These are phyloP conservation scores for Omphalea diandra DNA, from an alignment of 441 rosid species.

Conservation along the genomic window DNA sequence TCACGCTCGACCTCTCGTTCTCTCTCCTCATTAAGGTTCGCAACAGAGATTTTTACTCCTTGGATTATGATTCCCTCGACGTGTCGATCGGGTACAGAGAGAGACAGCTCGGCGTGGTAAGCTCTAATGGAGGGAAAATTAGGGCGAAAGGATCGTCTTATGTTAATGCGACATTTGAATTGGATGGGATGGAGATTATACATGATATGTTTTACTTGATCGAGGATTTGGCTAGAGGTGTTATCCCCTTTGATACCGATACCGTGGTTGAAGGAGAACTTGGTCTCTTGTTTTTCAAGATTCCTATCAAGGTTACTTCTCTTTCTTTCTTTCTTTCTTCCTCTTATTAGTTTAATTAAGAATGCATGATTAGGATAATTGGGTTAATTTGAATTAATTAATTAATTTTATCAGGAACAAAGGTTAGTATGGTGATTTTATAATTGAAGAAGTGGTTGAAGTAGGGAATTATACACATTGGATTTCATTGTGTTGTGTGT, in stretches of 20 bases:
- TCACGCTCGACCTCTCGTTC: slow-evolving; percentile 65
- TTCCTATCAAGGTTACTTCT: slow-evolving; percentile 58
- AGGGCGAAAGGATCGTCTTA: slow-evolving; percentile 65
- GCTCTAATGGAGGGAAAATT: slow-evolving; percentile 52
- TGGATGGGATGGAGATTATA: slow-evolving; percentile 63
- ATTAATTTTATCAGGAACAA: too few species aligned
- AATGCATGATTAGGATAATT: background rate
- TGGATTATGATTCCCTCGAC: slow-evolving; percentile 50
- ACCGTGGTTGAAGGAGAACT: slow-evolving; percentile 53
- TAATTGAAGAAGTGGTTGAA: too few species aligned
- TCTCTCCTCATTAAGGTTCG: slow-evolving; percentile 51
- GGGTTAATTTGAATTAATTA: too few species aligned
- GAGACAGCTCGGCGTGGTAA: slow-evolving; percentile 63
- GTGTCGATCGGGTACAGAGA: slow-evolving; percentile 75
- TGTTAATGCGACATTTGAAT: slow-evolving; percentile 64
- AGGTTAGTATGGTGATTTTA: too few species aligned
- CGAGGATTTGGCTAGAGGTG: slow-evolving; percentile 60
- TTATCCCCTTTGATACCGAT: slow-evolving; percentile 57
- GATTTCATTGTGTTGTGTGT: too few species aligned
- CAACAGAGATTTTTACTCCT: slow-evolving; percentile 64
- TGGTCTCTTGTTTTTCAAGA: slow-evolving; percentile 46
- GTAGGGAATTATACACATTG: too few species aligned
- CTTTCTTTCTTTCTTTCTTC: background rate
- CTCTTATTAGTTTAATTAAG: background rate
- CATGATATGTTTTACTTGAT: slow-evolving; percentile 74